These are phyloP conservation scores for Tuber indicum DNA, from an alignment of 495 filamentous ascomycete genomes.

Conservation along the genomic window DNA sequence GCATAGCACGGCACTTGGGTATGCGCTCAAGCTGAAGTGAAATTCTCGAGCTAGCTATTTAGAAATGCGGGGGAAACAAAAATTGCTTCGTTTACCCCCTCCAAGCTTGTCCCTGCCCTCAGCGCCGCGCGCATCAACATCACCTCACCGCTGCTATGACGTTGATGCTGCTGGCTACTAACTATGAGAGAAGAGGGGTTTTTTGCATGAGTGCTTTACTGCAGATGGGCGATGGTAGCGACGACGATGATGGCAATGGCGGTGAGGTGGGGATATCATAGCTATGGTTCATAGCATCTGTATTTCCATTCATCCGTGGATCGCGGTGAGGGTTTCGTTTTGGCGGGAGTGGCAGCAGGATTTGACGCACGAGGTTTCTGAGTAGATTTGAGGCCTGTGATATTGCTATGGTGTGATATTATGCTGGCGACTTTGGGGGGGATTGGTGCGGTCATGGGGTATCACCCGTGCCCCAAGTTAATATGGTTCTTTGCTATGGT, in stretches of 20 bases:
- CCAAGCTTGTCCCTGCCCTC: background rate
- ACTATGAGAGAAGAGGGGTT: background rate
- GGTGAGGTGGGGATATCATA: background rate
- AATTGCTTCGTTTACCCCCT: background rate
- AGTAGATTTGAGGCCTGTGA: background rate
- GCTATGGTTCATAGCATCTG: slow-evolving; percentile 1
- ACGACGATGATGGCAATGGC: background rate
- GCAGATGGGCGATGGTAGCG: background rate
- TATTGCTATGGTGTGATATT: background rate
- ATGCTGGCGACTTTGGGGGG: background rate
- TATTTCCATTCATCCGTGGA: background rate
- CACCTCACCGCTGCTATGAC: background rate
- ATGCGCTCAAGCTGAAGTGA: background rate
- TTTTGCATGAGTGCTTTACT: background rate
- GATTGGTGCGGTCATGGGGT: background rate
- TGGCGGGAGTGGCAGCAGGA: background rate
- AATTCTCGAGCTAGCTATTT: background rate
- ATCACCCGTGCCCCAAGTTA: background rate
- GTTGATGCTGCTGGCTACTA: background rate
- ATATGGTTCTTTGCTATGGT: background rate
- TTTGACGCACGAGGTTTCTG: background rate
- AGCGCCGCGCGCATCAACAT: background rate
- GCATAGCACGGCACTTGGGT: background rate
- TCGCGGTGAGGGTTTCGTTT: background rate
- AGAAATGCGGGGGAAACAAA: background rate